phyloP scores from a whole-genome alignment of 768 basidiomycete genomes.

The Dictyophora rubrovolvata region DNA sequence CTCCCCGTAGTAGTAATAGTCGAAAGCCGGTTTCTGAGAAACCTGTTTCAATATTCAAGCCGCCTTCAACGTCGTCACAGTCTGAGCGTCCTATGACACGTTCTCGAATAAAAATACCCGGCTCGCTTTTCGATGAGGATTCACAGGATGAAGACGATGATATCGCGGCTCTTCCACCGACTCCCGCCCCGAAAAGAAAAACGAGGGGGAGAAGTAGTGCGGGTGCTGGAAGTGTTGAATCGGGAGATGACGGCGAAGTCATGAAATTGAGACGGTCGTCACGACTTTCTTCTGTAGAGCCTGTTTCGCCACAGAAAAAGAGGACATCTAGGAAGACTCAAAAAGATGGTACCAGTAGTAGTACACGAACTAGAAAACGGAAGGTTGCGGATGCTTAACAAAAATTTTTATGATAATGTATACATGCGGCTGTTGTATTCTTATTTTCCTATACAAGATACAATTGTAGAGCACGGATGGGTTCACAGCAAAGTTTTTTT shows the following conservation, averaged over 20 bases:
- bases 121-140: not conserved
- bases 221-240: not conserved
- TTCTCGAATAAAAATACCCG: not conserved
- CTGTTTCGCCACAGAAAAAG: not conserved
- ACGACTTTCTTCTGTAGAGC: not conserved
- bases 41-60: not conserved
- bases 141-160: not conserved
- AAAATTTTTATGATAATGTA: not conserved
- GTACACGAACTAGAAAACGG: slow-evolving; percentile 3
- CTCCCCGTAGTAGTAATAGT: not conserved
- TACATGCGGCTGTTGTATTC: not conserved
- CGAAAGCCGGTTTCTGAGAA: not conserved
- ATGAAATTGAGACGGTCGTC: not conserved
- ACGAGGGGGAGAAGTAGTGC: not conserved
- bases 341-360: not conserved
- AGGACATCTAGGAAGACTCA: not conserved
- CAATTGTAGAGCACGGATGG: not conserved
- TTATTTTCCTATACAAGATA: not conserved
- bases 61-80: not conserved
- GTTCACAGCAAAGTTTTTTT: too few species aligned
- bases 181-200: not conserved
- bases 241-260: not conserved
- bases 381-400: not conserved
- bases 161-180: not conserved
- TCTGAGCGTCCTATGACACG: not conserved